Percentiles rank a stretch among this genome's conserved stretches.
These are phyloP conservation scores for Tetratostichococcus sp. DNA, from an alignment of 139 green algal genomes.

Conservation along the genomic window DNA sequence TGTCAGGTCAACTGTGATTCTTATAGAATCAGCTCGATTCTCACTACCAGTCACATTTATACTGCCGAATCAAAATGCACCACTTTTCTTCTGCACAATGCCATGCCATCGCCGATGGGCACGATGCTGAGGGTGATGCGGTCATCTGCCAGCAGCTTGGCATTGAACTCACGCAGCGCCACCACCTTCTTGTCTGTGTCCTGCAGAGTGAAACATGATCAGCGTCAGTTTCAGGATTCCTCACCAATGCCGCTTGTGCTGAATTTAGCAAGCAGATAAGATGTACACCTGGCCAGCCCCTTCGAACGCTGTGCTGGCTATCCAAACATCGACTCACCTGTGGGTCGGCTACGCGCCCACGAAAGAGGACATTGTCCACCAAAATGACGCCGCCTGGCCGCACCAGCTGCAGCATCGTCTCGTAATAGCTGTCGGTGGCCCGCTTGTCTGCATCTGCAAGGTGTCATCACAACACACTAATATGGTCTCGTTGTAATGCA, in stretches of 20 bases:
- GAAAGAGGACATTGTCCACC: constrained; percentile 92
- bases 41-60: no score
- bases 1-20: no score
- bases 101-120: constrained; percentile 83
- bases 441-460: constrained; percentile 86
- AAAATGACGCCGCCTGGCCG: constrained; percentile 80
- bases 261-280: no score
- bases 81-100: constrained; percentile 56
- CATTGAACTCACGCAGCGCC: constrained; percentile 75
- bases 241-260: no score
- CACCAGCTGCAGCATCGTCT: constrained; percentile 77
- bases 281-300: no score
- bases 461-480: no score
- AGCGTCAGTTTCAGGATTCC: neutral
- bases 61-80: constrained; percentile 6
- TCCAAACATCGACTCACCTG: neutral
- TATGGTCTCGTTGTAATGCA: no score
- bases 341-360: constrained; percentile 27
- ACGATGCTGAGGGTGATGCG: constrained; percentile 67
- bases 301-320: no score
- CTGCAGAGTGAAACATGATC: no score
- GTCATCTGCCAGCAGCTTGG: constrained; percentile 55
- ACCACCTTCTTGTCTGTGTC: constrained; percentile 55
- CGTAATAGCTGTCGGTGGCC: constrained; percentile 79
- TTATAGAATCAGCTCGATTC: no score